phyloP scores from a whole-genome alignment of 1,139 yeast species.

The Diutina siamensis region DNA sequence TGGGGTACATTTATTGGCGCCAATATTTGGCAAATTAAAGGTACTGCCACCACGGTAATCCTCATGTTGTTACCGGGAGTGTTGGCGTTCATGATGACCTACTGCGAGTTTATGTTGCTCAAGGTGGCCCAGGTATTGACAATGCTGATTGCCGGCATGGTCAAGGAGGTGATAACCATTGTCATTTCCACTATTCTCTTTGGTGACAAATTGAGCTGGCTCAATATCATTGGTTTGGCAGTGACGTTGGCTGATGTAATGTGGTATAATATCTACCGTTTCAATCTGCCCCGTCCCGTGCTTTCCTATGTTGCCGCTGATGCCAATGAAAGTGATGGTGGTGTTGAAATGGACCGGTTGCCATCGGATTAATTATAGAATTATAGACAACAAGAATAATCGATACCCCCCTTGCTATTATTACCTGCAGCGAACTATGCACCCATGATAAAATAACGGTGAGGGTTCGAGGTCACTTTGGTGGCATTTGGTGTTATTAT shows the following conservation, averaged over 20 bases:
- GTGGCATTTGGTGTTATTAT: too few species aligned
- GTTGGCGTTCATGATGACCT: slow-evolving; percentile 81
- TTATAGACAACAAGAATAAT: neutral
- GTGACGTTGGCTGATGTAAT: slow-evolving; percentile 69
- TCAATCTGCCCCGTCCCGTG: too few species aligned
- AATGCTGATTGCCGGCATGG: slow-evolving; percentile 80
- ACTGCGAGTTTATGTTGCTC: slow-evolving; percentile 76
- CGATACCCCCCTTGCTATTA: too few species aligned
- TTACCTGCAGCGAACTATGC: too few species aligned
- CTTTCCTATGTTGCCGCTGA: neutral
- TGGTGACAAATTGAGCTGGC: slow-evolving; percentile 55
- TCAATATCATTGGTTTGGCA: slow-evolving; percentile 66
- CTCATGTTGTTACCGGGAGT: slow-evolving; percentile 72
- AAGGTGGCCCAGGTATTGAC: slow-evolving; percentile 81
- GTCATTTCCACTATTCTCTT: slow-evolving; percentile 58
- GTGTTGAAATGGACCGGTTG: neutral
- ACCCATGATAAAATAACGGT: too few species aligned
- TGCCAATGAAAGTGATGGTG: neutral
- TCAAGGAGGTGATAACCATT: slow-evolving; percentile 82
- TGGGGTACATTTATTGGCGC: slow-evolving; percentile 39
- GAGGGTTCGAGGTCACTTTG: too few species aligned
- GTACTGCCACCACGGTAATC: slow-evolving; percentile 40
- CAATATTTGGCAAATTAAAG: slow-evolving; percentile 52
- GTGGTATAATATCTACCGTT: slow-evolving; percentile 68
- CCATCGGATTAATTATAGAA: neutral